Base-by-base conservation (phyloP, 2,329 filamentous ascomycete genomes). In the Calonectria multiphialidica region DNA sequence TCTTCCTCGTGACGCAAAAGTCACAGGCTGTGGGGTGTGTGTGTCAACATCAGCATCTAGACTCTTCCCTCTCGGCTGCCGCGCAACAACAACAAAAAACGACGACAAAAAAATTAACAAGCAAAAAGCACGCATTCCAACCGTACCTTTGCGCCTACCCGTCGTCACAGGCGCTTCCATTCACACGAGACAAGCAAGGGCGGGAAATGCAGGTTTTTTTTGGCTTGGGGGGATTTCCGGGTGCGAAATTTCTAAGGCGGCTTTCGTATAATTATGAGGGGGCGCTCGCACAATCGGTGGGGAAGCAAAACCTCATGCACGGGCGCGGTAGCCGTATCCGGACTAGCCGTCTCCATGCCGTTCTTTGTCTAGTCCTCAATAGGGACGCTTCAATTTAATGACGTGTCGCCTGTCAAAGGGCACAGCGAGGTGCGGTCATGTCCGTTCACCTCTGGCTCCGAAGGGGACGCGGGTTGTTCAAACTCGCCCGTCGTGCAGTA, bases 1-100 rank as follows among this genome's bases (percentile, higher is more conserved):
- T 81, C 75, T 85, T 86, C 71, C 83, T 84, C 59, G 76, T 77
- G 21, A 82, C 84, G 70, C 84, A 86, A 8, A 82, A 80, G 72
- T 86, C 84, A 71, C 83, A 84, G 21, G 76, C 77, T 79, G 25
- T 8, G 53, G 33, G 18, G 37, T 25, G 21, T 40, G 33, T 30
- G 37, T 25, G 21, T 40, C 2, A 21, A 18, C 33, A 40, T 59
- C 35, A 59, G 53, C 53, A 59, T 18, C 9, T 12, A 10, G 12
- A 10, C n/a, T 2, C n/a, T 6, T 40, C 23, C 13, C 21, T 15
- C 13, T 37, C 16, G 16, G 7, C 28, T 28, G 3, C 3, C 13
- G 7, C 28, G n/a, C n/a, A n/a, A n/a, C n/a, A n/a, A n/a, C n/a
- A n/a, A n/a, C n/a, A n/a, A n/a, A n/a, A n/a, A n/a, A n/a, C n/a